These are phyloP conservation scores for Cyberlindnera mississippiensis DNA, from an alignment of 805 yeast species.

Conservation along the genomic window DNA sequence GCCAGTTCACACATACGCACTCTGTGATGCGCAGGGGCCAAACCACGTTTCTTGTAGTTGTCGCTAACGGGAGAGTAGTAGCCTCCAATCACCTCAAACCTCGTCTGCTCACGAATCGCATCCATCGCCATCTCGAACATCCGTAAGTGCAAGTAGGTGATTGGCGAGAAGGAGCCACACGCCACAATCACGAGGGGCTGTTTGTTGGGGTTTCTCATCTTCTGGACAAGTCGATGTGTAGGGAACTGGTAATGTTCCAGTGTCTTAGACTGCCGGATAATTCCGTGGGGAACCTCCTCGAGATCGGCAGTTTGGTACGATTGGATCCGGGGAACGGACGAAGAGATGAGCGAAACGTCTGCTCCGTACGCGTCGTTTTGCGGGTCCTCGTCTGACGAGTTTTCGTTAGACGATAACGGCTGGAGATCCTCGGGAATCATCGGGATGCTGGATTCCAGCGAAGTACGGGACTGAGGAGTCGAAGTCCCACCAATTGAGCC, in stretches of 20 bases:
- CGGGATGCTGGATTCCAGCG: slow-evolving; percentile 38
- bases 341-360: slow-evolving; percentile 20
- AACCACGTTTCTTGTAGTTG: slow-evolving; percentile 87
- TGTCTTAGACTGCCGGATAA: slow-evolving; percentile 77
- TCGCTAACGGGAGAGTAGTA: slow-evolving; percentile 93
- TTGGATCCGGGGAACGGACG: slow-evolving; percentile 31
- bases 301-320: slow-evolving; percentile 77
- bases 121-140: slow-evolving; percentile 99
- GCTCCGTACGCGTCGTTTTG: slow-evolving; percentile 12
- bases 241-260: slow-evolving; percentile 78
- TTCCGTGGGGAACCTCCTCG: slow-evolving; percentile 96
- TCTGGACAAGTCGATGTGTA: slow-evolving; percentile 73
- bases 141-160: slow-evolving; percentile 88
- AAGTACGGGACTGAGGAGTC: slow-evolving; percentile 14
- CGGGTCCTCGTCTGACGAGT: slow-evolving; percentile 34
- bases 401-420: slow-evolving; percentile 44
- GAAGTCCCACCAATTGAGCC: slow-evolving; percentile 10
- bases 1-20: slow-evolving; percentile 98
- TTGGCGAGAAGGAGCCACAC: slow-evolving; percentile 95
- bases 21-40: slow-evolving; percentile 84
- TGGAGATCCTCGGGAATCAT: slow-evolving; percentile 55
- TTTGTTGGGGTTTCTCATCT: slow-evolving; percentile 68
- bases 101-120: slow-evolving; percentile 82
- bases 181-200: slow-evolving; percentile 92
- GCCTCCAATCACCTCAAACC: slow-evolving; percentile 95